Evolutionary conservation across 2,329 filamentous ascomycete species (phyloP), one percentile per base, ranked within the genome.

Genomic region (Aaosphaeria pasadenensis): DNA sequence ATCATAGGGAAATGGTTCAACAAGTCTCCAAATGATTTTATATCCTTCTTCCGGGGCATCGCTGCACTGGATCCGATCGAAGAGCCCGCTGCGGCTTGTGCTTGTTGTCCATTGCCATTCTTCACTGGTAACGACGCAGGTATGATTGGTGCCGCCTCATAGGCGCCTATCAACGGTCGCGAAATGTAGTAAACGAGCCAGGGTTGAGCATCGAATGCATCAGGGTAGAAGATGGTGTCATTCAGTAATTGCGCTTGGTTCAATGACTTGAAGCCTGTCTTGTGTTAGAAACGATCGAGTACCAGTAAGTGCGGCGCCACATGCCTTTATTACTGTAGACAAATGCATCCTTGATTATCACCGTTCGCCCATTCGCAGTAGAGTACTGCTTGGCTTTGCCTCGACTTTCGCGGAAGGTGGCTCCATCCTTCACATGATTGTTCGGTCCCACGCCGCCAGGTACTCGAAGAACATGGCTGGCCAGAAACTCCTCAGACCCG

Each of bases 161-260:
- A 91, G 1, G 82, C 80, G 28, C 94, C 94, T 17, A 96, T 82
- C 44, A 99, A 75, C 2, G 94, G 94, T 44, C 84, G 86, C 29
- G 92, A 94, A 54, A 99, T 95, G 71, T 91, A 96, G 79, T 97
- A 97, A 51, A 99, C 81, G 39, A 99, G 83, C 91, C 94, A 99
- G 79, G 91, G 89, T 59, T 91, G 87, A 11, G 89, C 86, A 60
- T 97, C 92, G 60, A 89, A 82, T n/a, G 83, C 85, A 62, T 96
- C 89, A 43, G 90, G 86, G 63, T 95, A 95, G 81, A 90, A 97
- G 36, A 96, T 81, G 35, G 82, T 78, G 70, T 99, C 95, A 64
- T 82, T 82, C 48, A 96, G 77, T 32, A 97, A 76, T 65, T 94
- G 91, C 31, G 91, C 89, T 67, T 97, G 94, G 55, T 89, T 91